These are phyloP conservation scores for Fusarium coicis DNA, from an alignment of 2,329 filamentous ascomycete species.

Conservation along the genomic window DNA sequence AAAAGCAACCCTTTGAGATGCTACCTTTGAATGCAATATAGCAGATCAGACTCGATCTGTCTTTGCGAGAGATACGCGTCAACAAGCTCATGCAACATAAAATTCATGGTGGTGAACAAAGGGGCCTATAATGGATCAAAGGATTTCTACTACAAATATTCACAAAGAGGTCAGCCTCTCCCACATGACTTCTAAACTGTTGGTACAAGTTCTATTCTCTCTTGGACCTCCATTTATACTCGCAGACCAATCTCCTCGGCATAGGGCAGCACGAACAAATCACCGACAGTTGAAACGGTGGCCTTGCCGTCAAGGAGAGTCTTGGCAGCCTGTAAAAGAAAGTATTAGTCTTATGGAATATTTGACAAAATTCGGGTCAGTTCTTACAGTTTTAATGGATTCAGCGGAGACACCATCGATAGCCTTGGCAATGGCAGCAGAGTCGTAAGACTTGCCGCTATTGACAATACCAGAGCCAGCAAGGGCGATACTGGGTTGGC, in stretches of 20 bases:
- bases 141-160: conserved; percentile 59
- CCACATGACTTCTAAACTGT: conserved; percentile 55
- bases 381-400: conserved; percentile 84
- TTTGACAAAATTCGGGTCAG: conserved; percentile 31
- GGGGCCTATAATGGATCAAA: conserved; percentile 44
- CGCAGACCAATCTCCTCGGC: conserved; percentile 94
- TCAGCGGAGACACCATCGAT: conserved; percentile 85
- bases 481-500: conserved; percentile 80
- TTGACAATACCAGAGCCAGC: conserved; percentile 87
- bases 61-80: neutral
- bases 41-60: neutral
- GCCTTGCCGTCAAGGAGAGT: conserved; percentile 88
- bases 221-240: conserved; percentile 72
- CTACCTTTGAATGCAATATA: neutral
- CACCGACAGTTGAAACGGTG: conserved; percentile 88
- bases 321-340: conserved; percentile 78
- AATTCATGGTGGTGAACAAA: conserved; percentile 13
- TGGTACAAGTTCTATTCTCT: conserved; percentile 55
- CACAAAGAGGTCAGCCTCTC: conserved; percentile 53
- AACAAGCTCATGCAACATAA: conserved; percentile 4
- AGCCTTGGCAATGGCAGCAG: conserved; percentile 80
- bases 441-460: conserved; percentile 84
- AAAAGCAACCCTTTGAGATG: neutral
- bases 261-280: conserved; percentile 89
- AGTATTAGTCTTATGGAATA: conserved; percentile 38